Percentiles rank a stretch among this genome's conserved stretches.
Conservation (phyloP, 768 basidiomycete species). For the Kwoniella botswanensis region DNA sequence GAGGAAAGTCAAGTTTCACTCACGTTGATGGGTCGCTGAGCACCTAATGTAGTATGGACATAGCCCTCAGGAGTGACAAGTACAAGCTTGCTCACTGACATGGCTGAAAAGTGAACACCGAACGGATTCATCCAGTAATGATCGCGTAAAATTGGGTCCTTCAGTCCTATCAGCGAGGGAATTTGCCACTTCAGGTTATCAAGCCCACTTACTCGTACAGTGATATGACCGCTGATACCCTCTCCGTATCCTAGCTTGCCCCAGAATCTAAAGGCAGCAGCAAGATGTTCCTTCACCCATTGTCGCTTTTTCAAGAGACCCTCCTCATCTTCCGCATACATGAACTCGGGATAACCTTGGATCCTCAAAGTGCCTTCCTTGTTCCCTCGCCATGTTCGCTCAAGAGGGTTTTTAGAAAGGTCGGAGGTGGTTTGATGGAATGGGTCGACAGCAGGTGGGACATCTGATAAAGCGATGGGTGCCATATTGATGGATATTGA, state of each 20-base stretch:
- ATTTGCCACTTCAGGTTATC: background rate
- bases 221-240: conserved; percentile 38
- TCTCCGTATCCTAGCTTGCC: conserved; percentile 41
- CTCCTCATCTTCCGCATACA: conserved; percentile 33
- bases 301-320: conserved; percentile 38
- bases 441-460: background rate
- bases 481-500: conserved; percentile 26
- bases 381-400: conserved; percentile 40
- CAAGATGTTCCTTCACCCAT: conserved; percentile 45
- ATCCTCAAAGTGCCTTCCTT: conserved; percentile 33
- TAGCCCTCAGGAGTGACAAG: conserved; percentile 62
- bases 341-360: conserved; percentile 32
- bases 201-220: conserved; percentile 21
- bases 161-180: background rate
- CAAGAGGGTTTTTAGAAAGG: conserved; percentile 40
- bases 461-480: conserved; percentile 32
- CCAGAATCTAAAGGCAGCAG: conserved; percentile 43
- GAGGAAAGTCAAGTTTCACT: background rate
- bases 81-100: conserved; percentile 62
- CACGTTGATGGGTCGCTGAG: conserved; percentile 49
- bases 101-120: conserved; percentile 63
- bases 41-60: conserved; percentile 56
- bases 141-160: conserved; percentile 40
- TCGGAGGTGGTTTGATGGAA: conserved; percentile 26
- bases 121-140: conserved; percentile 53